A percentile compares a stretch with the other conserved stretches of the same genome.
Evolutionary conservation across 441 rosid genomes (phyloP).

Genomic region (Aquilaria agallochum): DNA sequence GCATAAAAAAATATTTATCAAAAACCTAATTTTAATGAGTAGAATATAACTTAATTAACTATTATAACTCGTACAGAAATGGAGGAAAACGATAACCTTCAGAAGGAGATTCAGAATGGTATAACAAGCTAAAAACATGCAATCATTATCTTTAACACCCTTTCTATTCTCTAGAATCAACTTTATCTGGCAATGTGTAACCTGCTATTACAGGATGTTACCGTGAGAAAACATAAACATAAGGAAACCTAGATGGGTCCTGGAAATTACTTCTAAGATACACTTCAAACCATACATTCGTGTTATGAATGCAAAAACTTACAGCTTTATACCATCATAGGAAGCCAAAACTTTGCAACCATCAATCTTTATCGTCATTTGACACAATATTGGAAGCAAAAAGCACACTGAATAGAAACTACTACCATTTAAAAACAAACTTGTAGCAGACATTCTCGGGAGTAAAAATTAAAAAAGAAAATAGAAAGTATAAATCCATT

Average conservation of each 20-base stretch:
- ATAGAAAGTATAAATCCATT: neutral
- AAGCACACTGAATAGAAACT: constrained; percentile 73
- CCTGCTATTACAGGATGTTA: constrained; percentile 33
- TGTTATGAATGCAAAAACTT: constrained; percentile 23
- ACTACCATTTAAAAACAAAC: constrained; percentile 35
- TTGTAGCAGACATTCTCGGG: constrained; percentile 14
- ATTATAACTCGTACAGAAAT: neutral
- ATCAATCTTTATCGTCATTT: constrained; percentile 63
- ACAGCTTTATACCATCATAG: constrained; percentile 64
- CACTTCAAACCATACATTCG: neutral
- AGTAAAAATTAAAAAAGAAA: constrained; percentile 3
- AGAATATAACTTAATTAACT: constrained; percentile 7
- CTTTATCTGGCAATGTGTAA: constrained; percentile 62
- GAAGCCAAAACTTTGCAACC: constrained; percentile 67
- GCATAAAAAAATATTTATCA: constrained; percentile 9
- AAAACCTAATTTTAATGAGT: no score
- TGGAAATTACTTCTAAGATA: no score
- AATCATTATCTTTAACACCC: constrained; percentile 35
- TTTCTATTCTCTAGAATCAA: constrained; percentile 34
- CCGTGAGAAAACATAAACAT: no score
- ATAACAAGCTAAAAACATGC: constrained; percentile 84
- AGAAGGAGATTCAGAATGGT: constrained; percentile 74
- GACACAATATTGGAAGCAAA: constrained; percentile 89
- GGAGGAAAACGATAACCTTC: constrained; percentile 47
- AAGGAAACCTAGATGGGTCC: no score